Conservation (phyloP, 2,329 filamentous ascomycete genomes). For the Neonectria sp. region DNA sequence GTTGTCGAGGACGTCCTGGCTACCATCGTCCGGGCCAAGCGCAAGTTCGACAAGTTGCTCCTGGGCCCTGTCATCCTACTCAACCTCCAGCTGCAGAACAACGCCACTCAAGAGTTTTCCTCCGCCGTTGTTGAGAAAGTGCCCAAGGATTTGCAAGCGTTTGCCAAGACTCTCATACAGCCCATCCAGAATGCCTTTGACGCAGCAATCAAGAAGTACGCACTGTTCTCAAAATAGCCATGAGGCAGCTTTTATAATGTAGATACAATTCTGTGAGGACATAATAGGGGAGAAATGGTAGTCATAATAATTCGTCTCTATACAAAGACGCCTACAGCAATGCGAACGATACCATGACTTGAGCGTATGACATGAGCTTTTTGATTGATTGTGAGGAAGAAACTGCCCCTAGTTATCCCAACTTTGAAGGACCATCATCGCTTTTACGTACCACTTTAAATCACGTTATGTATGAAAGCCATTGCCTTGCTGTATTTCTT, state of each 20-base stretch:
- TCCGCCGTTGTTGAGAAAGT: conserved; percentile 58
- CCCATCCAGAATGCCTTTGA: conserved; percentile 58
- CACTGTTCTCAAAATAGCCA: conserved; percentile 20
- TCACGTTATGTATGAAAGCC: not conserved
- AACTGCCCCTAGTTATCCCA: not conserved
- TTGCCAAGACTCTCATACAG: conserved; percentile 54
- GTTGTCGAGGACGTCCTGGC: conserved; percentile 57
- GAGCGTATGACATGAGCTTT: not conserved
- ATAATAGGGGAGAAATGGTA: not conserved
- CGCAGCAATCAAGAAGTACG: conserved; percentile 54
- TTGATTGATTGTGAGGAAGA: not conserved
- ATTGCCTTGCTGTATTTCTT: conserved; percentile 17
- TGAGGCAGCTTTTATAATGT: not conserved
- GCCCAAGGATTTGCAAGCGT: conserved; percentile 49
- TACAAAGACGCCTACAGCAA: not conserved
- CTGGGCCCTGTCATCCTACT: conserved; percentile 60
- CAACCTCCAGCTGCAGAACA: conserved; percentile 58
- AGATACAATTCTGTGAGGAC: not conserved
- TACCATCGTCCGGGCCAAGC: conserved; percentile 57
- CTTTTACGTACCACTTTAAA: not conserved
- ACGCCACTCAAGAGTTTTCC: conserved; percentile 57
- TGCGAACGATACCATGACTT: not conserved
- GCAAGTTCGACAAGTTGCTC: conserved; percentile 60
- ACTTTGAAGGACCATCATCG: not conserved
- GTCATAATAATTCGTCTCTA: not conserved